Evolutionary conservation across 306 rosid genomes (phyloP).

Genomic region (Inga leiocalycina): DNA sequence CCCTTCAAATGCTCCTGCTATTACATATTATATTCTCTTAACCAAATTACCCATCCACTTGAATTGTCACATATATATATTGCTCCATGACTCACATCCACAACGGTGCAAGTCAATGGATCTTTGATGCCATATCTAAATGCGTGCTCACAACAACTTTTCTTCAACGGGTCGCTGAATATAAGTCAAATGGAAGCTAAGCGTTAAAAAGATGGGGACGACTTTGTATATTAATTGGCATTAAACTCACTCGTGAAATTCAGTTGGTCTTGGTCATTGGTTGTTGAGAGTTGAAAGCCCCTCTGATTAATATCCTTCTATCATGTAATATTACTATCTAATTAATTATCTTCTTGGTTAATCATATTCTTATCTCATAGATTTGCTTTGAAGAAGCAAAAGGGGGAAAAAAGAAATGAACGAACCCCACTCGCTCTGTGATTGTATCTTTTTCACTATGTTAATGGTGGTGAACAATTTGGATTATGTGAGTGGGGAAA

Average conservation of each 20-base stretch:
- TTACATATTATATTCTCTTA: background rate
- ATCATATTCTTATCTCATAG: background rate
- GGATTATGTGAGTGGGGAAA: background rate
- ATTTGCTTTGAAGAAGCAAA: background rate
- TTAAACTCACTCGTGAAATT: conserved; percentile 42
- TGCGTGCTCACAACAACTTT: background rate
- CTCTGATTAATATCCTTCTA: background rate
- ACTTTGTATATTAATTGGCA: background rate
- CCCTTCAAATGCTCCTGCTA: background rate
- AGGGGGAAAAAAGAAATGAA: too few relatives aligned
- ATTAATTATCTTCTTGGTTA: background rate
- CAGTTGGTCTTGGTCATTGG: conserved; percentile 40
- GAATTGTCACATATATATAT: background rate
- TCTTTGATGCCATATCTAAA: background rate
- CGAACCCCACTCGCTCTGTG: background rate
- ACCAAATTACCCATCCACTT: background rate
- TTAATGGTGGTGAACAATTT: background rate
- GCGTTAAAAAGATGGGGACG: background rate
- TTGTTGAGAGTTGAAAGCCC: background rate
- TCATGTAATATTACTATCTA: background rate
- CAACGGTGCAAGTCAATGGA: background rate
- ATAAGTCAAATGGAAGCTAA: background rate
- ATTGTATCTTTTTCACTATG: background rate
- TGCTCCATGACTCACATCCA: conserved; percentile 19
- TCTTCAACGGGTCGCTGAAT: background rate